Base-by-base conservation (phyloP, 768 basidiomycete species). In the Lyophyllum decastes region DNA sequence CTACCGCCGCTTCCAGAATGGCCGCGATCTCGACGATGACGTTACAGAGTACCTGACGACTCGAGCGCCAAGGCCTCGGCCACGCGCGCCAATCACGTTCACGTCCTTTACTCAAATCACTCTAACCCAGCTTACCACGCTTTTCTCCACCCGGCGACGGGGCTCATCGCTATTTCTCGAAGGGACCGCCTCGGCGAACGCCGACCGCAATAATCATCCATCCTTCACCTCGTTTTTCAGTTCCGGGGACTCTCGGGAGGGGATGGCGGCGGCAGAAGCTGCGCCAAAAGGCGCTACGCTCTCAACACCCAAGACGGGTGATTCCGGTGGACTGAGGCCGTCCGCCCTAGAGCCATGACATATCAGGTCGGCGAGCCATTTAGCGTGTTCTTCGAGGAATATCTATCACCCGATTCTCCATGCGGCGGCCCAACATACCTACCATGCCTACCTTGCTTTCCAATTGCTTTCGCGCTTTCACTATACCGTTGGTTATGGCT, bases 1-100 rank as follows among this genome's bases (percentile, higher is more conserved):
- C 6, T 68, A 64, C 49, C 61, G 66, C 24, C 57, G 45, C 33
- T 27, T 61, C 9, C 61, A 57, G 5, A 63, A 56, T 14, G 61
- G 52, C 21, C 41, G 40, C 22, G 61, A 58, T 26, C 35, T 60
- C n/a, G 64, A 62, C 24, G 44, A 58, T 1, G 61, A 60, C 19
- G 21, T 52, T n/a, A 46, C 52, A 9, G 53, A 54, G 30, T 58
- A 60, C 2, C 19, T 54, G 2, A 49, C 55, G 9, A 49, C 33
- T 4, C 25, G 38, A 16, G 34, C 41, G 16, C 16, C 50, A 5
- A 30, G 30, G 30, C 5, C 10, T 11, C 19, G 50, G 12, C 17
- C 4, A 14, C 21, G 50, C 40, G 16, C 12, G 21, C 21, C 19
- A 14, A 40, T 24, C 7, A 25, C 49, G 1, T 33, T n/a, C 19